A percentile compares a stretch with the other conserved stretches of the same genome.
phyloP scores from a whole-genome alignment of 208 protist species.

The Novymonas esmeraldas region DNA sequence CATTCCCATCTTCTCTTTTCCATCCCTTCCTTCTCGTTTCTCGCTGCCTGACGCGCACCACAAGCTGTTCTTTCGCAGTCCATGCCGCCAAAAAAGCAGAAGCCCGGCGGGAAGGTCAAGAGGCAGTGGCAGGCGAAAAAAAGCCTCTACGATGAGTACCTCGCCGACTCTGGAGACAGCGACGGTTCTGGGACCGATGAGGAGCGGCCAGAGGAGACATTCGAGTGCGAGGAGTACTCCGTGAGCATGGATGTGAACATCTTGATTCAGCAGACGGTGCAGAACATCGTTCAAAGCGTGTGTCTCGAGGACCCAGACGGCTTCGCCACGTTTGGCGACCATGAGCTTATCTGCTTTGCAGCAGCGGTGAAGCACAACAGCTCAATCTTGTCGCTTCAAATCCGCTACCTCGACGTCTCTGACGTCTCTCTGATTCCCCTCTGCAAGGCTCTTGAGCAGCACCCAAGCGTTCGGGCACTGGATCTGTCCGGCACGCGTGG shows the following conservation, averaged over 20 bases:
- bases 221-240: slow-evolving; percentile 57
- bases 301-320: slow-evolving; percentile 72
- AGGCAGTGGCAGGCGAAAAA: slow-evolving; percentile 30
- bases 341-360: slow-evolving; percentile 77
- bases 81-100: slow-evolving; percentile 6
- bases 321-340: slow-evolving; percentile 60
- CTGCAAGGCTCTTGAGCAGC: slow-evolving; percentile 58
- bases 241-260: slow-evolving; percentile 82
- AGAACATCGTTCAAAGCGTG: slow-evolving; percentile 79
- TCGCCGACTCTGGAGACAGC: slow-evolving; percentile 75
- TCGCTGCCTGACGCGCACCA: background rate
- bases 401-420: slow-evolving; percentile 77
- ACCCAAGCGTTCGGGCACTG: slow-evolving; percentile 63
- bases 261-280: slow-evolving; percentile 77
- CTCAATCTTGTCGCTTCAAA: slow-evolving; percentile 82
- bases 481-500: slow-evolving; percentile 78
- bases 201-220: slow-evolving; percentile 35
- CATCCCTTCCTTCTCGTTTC: background rate
- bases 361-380: slow-evolving; percentile 81
- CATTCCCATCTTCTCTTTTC: background rate
- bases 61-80: background rate
- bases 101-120: slow-evolving; percentile 9
- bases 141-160: slow-evolving; percentile 69
- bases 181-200: slow-evolving; percentile 22
- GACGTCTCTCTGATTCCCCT: slow-evolving; percentile 79